Evolutionary conservation across 1,139 yeast species (phyloP), one percentile per base, ranked within the genome.

Genomic region (Yamadazyma pseudoaaseri): DNA sequence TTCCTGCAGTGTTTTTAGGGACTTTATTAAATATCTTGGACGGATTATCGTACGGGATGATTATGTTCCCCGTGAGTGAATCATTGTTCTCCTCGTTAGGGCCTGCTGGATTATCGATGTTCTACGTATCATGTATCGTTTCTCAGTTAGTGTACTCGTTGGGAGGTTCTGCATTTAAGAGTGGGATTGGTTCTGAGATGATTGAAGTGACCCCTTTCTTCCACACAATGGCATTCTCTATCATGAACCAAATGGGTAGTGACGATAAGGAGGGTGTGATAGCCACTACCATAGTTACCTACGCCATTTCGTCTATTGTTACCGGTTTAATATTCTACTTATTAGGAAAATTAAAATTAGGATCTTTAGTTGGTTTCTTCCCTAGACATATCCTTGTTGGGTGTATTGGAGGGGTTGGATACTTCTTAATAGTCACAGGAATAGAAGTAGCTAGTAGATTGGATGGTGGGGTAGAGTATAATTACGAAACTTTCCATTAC

Each of bases 381-480:
- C 98, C 98, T 0, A 72, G 97, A 44, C 98, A 92, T 55, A 92
- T 92, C 38, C 70, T 92, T 27, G 95, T 92, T 17, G 98, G 98
- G 1, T 92, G 97, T 57, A 90, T 92, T 49, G 98, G 98, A 29
- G 98, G 98, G 49, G 98, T 92, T 31, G 98, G 98, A 1, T 90
- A 86, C 62, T 92, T 92, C 58, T 69, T 92, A 43, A 65, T 90
- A 2, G 82, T 86, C 2, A 92, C 98, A 0, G 98, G 96, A 2
- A 62, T 92, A 21, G 97, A 90, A 53, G 96, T 92, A 1, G 76
- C 89, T 8, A 81, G 96, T 0, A 70, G 96, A 39, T 61, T 86
- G 26, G 81, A 77, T 35, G 92, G 94, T 6, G 81, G 86, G 5
- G 59, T 90, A 31, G 73, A 69, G 34, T 89, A 86, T 54, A 74